phyloP scores from a whole-genome alignment of 306 rosid genomes.

The Heteromeles arbutifolia region DNA sequence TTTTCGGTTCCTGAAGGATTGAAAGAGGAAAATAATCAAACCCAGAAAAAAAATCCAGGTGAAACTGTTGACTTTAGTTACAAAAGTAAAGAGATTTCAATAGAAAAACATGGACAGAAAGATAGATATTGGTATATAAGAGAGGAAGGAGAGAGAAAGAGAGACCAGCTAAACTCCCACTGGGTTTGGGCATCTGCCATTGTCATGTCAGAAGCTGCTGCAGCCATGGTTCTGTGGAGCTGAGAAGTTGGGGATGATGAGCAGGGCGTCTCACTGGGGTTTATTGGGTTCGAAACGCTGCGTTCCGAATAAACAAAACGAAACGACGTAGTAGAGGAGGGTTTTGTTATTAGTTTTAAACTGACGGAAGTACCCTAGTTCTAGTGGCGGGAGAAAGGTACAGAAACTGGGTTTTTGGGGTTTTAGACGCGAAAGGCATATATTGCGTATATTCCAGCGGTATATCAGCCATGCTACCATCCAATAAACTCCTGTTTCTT shows the following conservation, averaged over 20 bases:
- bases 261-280: not conserved
- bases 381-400: not conserved
- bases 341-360: not conserved
- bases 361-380: not conserved
- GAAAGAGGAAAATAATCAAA: not conserved
- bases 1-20: not conserved
- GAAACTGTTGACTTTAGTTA: not conserved
- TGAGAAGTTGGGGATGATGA: not conserved
- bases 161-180: slow-evolving; percentile 62
- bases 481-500: not conserved
- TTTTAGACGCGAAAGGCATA: not conserved
- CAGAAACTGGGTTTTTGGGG: not conserved
- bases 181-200: slow-evolving; percentile 20
- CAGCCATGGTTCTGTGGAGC: slow-evolving; percentile 34
- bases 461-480: slow-evolving; percentile 7
- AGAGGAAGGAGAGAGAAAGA: not conserved
- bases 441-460: slow-evolving; percentile 40
- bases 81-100: not conserved
- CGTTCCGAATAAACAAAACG: not conserved
- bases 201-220: slow-evolving; percentile 13
- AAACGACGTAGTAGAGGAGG: not conserved
- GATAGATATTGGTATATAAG: not conserved
- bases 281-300: not conserved
- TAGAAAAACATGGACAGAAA: not conserved
- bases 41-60: slow-evolving; percentile 3